These are phyloP conservation scores for Solanum virginianum DNA, from an alignment of 257 asterid species.

Conservation along the genomic window DNA sequence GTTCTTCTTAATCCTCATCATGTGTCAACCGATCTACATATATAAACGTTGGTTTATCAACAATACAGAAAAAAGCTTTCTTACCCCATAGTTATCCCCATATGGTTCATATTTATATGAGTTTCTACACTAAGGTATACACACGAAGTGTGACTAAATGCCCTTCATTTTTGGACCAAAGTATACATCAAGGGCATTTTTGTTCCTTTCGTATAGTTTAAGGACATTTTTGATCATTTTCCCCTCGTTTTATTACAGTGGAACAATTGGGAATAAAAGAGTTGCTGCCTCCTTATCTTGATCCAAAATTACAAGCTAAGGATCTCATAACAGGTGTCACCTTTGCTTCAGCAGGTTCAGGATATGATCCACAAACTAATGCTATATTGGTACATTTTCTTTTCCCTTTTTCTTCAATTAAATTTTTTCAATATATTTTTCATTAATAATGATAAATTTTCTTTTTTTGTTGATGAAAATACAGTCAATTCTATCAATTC, in stretches of 20 bases:
- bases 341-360: slow-evolving; percentile 52
- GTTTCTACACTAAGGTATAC: no score
- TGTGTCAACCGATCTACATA: no score
- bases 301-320: slow-evolving; percentile 26
- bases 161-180: no score
- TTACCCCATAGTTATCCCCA: no score
- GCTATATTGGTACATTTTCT: slow-evolving; percentile 13
- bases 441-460: not conserved
- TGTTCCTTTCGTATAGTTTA: no score
- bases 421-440: not conserved
- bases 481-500: slow-evolving; percentile 7
- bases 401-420: not conserved
- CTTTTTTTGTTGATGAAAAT: not conserved
- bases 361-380: slow-evolving; percentile 53
- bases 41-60: no score
- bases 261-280: slow-evolving; percentile 44
- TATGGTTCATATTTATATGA: no score
- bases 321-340: slow-evolving; percentile 60
- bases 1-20: no score
- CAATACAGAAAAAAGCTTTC: no score
- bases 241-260: slow-evolving; percentile 1
- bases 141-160: no score
- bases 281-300: slow-evolving; percentile 38
- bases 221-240: no score
- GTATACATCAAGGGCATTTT: no score